Conservation (phyloP, 169 alveolate genomes). For the Cryptosporidium bovis region DNA sequence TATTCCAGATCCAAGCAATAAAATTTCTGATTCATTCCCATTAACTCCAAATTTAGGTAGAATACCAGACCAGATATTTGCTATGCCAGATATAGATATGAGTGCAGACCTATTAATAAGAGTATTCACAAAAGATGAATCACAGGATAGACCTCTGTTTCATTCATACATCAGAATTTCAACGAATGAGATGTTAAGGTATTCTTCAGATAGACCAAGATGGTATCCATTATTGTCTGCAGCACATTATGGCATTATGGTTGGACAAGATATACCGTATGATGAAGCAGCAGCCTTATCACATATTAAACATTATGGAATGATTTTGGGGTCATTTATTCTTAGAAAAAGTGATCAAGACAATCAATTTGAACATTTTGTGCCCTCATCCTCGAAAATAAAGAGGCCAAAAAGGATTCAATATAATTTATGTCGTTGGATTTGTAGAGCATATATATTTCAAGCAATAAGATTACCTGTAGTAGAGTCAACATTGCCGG, state of each 20-base stretch:
- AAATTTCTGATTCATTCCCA: constrained; percentile 72
- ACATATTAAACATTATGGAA: constrained; percentile 73
- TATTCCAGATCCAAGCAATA: constrained; percentile 38
- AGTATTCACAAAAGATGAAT: constrained; percentile 58
- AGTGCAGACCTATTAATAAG: constrained; percentile 63
- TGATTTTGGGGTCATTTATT: constrained; percentile 66
- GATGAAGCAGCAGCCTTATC: constrained; percentile 73
- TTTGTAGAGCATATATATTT: constrained; percentile 68
- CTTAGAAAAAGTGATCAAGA: constrained; percentile 55
- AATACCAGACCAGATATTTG: constrained; percentile 67
- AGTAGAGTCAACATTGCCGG: constrained; percentile 69
- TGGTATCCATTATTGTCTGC: constrained; percentile 73
- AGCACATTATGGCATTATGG: constrained; percentile 73
- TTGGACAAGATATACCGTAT: constrained; percentile 73
- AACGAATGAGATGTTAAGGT: constrained; percentile 56
- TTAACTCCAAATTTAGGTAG: constrained; percentile 37
- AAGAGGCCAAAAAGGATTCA: constrained; percentile 58
- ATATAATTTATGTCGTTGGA: constrained; percentile 71
- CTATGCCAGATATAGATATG: constrained; percentile 72
- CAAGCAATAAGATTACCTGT: constrained; percentile 74
- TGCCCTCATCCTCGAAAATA: constrained; percentile 33
- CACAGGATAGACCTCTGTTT: constrained; percentile 61
- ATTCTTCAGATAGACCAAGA: constrained; percentile 63
- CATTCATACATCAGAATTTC: constrained; percentile 68
- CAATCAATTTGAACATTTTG: constrained; percentile 47